These are phyloP conservation scores for Ascochyta pisi DNA, from an alignment of 2,329 filamentous ascomycete genomes.

Conservation along the genomic window DNA sequence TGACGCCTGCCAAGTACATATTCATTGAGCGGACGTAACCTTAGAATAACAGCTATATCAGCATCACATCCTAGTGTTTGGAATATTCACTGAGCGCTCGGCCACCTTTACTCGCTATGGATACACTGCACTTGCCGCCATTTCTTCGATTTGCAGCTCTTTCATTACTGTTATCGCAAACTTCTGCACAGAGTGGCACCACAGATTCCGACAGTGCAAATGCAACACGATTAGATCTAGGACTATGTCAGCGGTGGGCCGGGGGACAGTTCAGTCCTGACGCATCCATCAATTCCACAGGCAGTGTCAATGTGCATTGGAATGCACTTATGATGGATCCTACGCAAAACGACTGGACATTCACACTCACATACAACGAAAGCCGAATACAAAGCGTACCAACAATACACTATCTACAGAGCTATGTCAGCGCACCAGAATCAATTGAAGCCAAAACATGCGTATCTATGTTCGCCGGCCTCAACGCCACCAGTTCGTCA, in stretches of 20 bases:
- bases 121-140: background rate
- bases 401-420: background rate
- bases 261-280: background rate
- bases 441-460: constrained; percentile 4
- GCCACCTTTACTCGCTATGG: background rate
- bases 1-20: constrained; percentile 13
- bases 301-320: constrained; percentile 14
- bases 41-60: constrained; percentile 10
- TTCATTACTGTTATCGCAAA: background rate
- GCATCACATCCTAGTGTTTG: background rate
- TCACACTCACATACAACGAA: constrained; percentile 13
- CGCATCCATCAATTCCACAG: constrained; percentile 9
- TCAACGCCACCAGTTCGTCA: constrained; percentile 9
- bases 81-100: background rate
- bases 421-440: constrained; percentile 6
- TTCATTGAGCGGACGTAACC: constrained; percentile 5
- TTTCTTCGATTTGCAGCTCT: constrained; percentile 1
- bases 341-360: constrained; percentile 9
- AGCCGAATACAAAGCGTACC: background rate
- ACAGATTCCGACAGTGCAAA: background rate
- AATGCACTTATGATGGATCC: constrained; percentile 18
- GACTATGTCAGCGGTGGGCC: background rate
- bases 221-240: background rate
- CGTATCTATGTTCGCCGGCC: constrained; percentile 3
- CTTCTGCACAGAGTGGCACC: background rate